Percentiles rank a stretch among this genome's conserved stretches.
Conservation (phyloP, 345 rosid genomes). For the Limnanthes douglasii region DNA sequence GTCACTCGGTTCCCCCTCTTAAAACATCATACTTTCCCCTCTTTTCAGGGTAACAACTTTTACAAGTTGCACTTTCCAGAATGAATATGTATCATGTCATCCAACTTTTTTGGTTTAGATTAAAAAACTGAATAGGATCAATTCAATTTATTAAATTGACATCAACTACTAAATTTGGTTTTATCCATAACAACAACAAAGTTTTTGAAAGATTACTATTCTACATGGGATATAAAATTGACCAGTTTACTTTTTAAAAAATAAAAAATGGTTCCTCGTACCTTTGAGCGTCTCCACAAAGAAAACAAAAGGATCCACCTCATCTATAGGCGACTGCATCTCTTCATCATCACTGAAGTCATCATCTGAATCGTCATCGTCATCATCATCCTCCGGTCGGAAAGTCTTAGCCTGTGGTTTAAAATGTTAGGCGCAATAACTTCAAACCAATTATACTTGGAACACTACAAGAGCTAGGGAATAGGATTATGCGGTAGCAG, state of each 20-base stretch:
- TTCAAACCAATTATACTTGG: not conserved
- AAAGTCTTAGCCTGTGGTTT: constrained; percentile 46
- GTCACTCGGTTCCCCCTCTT: too few species aligned
- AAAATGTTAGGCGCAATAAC: not conserved
- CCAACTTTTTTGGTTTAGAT: too few species aligned
- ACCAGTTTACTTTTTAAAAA: not conserved
- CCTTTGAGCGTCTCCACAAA: constrained; percentile 89
- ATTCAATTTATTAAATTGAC: too few species aligned
- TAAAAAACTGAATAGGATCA: too few species aligned
- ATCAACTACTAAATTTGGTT: too few species aligned
- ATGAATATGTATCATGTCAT: too few species aligned
- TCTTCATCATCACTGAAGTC: constrained; percentile 92
- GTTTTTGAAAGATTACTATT: not conserved
- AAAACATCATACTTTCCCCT: too few species aligned
- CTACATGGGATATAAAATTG: not conserved
- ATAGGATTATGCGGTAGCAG: too few species aligned
- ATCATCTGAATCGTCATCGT: constrained; percentile 68
- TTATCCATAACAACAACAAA: too few species aligned
- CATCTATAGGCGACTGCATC: constrained; percentile 89
- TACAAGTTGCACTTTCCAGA: too few species aligned
- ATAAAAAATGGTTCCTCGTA: constrained; percentile 5
- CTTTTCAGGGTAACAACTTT: too few species aligned
- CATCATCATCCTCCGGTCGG: constrained; percentile 44
- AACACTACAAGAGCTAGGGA: too few species aligned
- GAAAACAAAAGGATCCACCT: constrained; percentile 89